Evolutionary conservation across 2,329 filamentous ascomycete species (phyloP).

Genomic region (Endocalyx cinctus): DNA sequence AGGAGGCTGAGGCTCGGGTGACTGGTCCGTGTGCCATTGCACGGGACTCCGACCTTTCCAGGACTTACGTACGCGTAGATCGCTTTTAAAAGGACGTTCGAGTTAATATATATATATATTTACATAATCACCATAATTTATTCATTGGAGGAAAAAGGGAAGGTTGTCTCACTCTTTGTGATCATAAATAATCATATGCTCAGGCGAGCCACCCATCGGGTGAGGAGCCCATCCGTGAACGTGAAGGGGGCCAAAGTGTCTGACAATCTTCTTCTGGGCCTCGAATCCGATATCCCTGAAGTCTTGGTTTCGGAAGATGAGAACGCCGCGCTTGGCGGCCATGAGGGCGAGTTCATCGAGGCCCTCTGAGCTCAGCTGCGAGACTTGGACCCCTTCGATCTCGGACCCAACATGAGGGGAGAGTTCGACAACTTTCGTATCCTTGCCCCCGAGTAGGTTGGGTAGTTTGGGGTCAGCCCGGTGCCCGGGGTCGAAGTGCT

Average conservation of each 20-base stretch:
- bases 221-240: conserved; percentile 14
- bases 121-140: not conserved
- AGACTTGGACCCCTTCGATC: conserved; percentile 12
- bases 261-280: conserved; percentile 16
- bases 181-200: conserved; percentile 20
- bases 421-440: conserved; percentile 8
- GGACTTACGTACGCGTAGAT: conserved; percentile 14
- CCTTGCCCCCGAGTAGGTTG: conserved; percentile 10
- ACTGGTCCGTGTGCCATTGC: conserved; percentile 22
- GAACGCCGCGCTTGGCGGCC: conserved; percentile 14
- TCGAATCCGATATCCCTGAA: conserved; percentile 20
- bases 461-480: conserved; percentile 24
- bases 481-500: conserved; percentile 23
- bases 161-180: conserved; percentile 12
- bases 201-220: conserved; percentile 12
- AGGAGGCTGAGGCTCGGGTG: conserved; percentile 16
- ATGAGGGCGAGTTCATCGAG: conserved; percentile 18
- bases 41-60: conserved; percentile 17
- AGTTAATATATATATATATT: not conserved
- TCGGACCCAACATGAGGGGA: conserved; percentile 11
- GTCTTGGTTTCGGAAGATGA: conserved; percentile 17
- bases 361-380: conserved; percentile 8
- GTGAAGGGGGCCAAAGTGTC: conserved; percentile 17
- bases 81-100: not conserved
- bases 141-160: not conserved